phyloP scores from a whole-genome alignment of 2,329 filamentous ascomycete genomes.

The Ceratocystis smalleyi region DNA sequence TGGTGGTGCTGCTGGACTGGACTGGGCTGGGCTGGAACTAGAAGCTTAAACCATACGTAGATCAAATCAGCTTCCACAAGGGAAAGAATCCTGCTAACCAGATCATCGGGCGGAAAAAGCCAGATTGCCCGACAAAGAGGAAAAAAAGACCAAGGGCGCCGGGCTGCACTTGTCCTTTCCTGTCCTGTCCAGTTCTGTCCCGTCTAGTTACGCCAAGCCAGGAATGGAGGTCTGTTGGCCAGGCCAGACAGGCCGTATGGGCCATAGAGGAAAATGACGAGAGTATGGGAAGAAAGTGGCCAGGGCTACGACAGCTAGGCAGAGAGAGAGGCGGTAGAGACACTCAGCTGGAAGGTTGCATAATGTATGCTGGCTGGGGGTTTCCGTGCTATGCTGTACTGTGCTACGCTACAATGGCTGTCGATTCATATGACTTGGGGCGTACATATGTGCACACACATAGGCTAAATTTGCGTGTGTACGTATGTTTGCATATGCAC shows the following conservation, averaged over 20 bases:
- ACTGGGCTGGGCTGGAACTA: background rate
- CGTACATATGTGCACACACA: background rate
- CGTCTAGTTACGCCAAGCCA: too few species aligned
- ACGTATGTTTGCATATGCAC: background rate
- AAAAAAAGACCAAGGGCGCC: too few species aligned
- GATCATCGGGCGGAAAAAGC: conserved; percentile 1
- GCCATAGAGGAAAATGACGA: background rate
- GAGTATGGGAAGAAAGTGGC: background rate
- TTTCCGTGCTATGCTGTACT: background rate
- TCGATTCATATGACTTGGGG: background rate
- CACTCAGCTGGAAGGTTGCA: background rate
- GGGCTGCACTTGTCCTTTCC: too few species aligned
- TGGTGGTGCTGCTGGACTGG: too few species aligned
- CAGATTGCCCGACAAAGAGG: background rate
- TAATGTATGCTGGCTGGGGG: background rate
- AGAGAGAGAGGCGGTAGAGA: background rate
- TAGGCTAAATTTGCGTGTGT: background rate
- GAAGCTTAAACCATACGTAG: background rate
- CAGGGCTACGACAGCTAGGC: background rate
- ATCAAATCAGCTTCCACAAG: background rate
- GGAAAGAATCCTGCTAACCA: background rate
- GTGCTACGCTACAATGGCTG: background rate
- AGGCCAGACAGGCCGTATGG: background rate
- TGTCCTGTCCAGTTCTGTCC: too few species aligned
- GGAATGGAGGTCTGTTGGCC: background rate